Evolutionary conservation across 164 flowering plant species (phyloP).

Genomic region (Houttuynia cordata): DNA sequence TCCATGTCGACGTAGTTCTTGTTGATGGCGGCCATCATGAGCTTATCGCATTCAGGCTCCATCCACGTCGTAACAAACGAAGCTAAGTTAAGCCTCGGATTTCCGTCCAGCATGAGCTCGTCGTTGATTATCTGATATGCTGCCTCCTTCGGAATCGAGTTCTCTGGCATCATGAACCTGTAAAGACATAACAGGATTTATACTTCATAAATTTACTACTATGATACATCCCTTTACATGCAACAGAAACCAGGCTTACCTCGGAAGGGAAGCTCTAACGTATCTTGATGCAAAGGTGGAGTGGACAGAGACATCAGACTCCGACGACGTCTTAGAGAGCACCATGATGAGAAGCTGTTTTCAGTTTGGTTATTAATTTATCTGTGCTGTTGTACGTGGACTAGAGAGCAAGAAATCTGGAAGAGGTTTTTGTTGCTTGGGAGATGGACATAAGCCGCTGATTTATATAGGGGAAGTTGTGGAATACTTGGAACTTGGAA

Average conservation of each 20-base stretch:
- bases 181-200: background rate
- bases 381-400: too few relatives aligned
- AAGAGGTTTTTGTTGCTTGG: too few relatives aligned
- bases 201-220: background rate
- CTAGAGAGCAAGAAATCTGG: too few relatives aligned
- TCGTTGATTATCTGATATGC: slow-evolving; percentile 64
- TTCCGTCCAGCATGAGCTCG: slow-evolving; percentile 71
- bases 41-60: slow-evolving; percentile 69
- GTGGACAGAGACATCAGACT: slow-evolving; percentile 13
- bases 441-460: too few relatives aligned
- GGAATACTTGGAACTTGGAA: too few relatives aligned
- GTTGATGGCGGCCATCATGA: slow-evolving; percentile 47
- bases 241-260: slow-evolving; percentile 7
- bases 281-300: slow-evolving; percentile 41
- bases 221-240: too few relatives aligned
- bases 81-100: slow-evolving; percentile 61
- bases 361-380: background rate
- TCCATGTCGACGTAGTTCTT: slow-evolving; percentile 88
- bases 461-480: too few relatives aligned
- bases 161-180: slow-evolving; percentile 45
- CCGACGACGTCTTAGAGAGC: slow-evolving; percentile 18
- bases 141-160: slow-evolving; percentile 60
- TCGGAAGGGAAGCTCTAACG: slow-evolving; percentile 33
- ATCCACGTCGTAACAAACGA: slow-evolving; percentile 89
- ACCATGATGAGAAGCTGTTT: slow-evolving; percentile 11